Conservation (phyloP, 2,329 filamentous ascomycete species). For the Aspergillus texensis region DNA sequence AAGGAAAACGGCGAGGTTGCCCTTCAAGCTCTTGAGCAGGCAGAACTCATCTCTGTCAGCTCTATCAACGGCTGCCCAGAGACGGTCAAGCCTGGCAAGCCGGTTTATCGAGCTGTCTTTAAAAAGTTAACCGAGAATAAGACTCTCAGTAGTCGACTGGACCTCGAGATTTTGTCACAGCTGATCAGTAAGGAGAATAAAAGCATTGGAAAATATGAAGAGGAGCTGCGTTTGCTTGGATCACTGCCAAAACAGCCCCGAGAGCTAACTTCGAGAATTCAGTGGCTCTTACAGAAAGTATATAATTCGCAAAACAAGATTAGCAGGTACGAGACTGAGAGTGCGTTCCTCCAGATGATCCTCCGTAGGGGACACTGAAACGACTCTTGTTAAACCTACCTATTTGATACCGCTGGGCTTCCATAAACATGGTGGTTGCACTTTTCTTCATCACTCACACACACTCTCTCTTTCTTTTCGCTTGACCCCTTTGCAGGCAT, state of each 20-base stretch:
- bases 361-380: conserved; percentile 56
- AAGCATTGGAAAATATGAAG: conserved; percentile 76
- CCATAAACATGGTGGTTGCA: background rate
- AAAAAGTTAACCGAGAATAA: conserved; percentile 68
- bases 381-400: background rate
- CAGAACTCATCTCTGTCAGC: conserved; percentile 80
- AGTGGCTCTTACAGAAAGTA: conserved; percentile 75
- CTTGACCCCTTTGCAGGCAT: too few relatives aligned
- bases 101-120: conserved; percentile 86
- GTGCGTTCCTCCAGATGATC: conserved; percentile 70
- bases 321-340: conserved; percentile 71
- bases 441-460: background rate
- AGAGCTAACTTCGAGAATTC: conserved; percentile 67
- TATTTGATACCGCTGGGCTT: background rate
- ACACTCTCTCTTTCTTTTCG: background rate
- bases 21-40: conserved; percentile 77
- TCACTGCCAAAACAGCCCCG: conserved; percentile 69
- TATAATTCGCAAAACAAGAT: conserved; percentile 75
- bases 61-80: conserved; percentile 75
- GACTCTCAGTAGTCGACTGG: conserved; percentile 73
- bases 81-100: conserved; percentile 76
- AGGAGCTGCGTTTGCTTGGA: conserved; percentile 73
- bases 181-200: conserved; percentile 71
- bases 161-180: conserved; percentile 70
- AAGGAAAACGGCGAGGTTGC: conserved; percentile 72